Percentiles rank a stretch among this genome's conserved stretches.
These are phyloP conservation scores for Endotrypanum monterogeii DNA, from an alignment of 208 protist genomes.

Conservation along the genomic window DNA sequence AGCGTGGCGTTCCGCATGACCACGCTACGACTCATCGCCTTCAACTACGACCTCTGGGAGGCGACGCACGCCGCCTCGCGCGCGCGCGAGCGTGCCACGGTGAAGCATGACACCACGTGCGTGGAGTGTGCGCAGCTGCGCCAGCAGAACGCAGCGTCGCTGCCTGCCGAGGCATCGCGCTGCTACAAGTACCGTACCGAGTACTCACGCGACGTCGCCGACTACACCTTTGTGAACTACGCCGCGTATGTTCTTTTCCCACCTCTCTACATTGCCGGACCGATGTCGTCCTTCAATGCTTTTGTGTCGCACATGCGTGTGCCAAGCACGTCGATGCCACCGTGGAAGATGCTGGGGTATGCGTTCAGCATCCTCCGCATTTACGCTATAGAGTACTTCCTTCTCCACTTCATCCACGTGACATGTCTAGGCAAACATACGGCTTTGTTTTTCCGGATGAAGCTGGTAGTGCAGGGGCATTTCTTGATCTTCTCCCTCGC, in stretches of 20 bases:
- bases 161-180: conserved; percentile 24
- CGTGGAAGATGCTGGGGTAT: conserved; percentile 20
- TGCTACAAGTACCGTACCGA: conserved; percentile 70
- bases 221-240: conserved; percentile 84
- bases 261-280: conserved; percentile 90
- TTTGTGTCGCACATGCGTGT: conserved; percentile 76
- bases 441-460: conserved; percentile 81
- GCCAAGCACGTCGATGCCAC: conserved; percentile 33
- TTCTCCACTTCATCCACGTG: conserved; percentile 59
- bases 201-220: conserved; percentile 35
- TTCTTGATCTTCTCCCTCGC: conserved; percentile 59
- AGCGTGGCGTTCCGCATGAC: conserved; percentile 69
- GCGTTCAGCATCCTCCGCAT: conserved; percentile 9
- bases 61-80: conserved; percentile 17
- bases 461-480: conserved; percentile 78
- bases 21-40: conserved; percentile 86
- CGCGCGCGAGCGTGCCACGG: conserved; percentile 27
- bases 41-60: conserved; percentile 66
- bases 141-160: conserved; percentile 17
- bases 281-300: conserved; percentile 89
- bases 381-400: conserved; percentile 17
- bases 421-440: conserved; percentile 45
- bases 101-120: conserved; percentile 35
- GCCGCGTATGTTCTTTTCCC: conserved; percentile 89
- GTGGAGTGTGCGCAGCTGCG: conserved; percentile 43